Evolutionary conservation across 164 flowering plant genomes (phyloP).

Genomic region (Cinnamomum chago): DNA sequence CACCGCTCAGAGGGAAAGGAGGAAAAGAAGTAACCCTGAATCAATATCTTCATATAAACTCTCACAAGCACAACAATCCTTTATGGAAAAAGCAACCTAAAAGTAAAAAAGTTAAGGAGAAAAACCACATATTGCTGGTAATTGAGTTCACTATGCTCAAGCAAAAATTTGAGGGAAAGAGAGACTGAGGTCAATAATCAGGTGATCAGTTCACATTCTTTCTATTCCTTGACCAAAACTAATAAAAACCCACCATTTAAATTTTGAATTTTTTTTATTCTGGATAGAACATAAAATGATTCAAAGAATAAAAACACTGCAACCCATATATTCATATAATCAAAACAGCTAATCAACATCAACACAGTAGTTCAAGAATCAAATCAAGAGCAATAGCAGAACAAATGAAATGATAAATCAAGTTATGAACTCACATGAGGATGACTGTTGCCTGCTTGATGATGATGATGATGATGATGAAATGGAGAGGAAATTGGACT

Average conservation of each 20-base stretch:
- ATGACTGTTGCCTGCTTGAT: constrained; percentile 18
- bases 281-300: not conserved
- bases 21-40: too few relatives aligned
- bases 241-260: not conserved
- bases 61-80: not conserved
- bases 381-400: not conserved
- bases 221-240: not conserved
- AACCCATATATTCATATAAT: not conserved
- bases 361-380: not conserved
- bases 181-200: not conserved
- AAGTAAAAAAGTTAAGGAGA: not conserved
- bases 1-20: not conserved
- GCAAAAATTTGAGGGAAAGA: too few relatives aligned
- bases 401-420: not conserved
- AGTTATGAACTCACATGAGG: constrained; percentile 32
- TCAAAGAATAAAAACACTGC: not conserved
- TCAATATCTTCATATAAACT: too few relatives aligned
- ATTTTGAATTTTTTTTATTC: not conserved
- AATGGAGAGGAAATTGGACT: constrained; percentile 29
- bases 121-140: not conserved
- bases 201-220: too few relatives aligned
- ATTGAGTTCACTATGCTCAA: not conserved
- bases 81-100: not conserved
- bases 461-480: constrained; percentile 15
- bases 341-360: not conserved